Percentiles rank a stretch among this genome's conserved stretches.
Conservation (phyloP, 2,329 filamentous ascomycete genomes). For the Erysiphe pisi region DNA sequence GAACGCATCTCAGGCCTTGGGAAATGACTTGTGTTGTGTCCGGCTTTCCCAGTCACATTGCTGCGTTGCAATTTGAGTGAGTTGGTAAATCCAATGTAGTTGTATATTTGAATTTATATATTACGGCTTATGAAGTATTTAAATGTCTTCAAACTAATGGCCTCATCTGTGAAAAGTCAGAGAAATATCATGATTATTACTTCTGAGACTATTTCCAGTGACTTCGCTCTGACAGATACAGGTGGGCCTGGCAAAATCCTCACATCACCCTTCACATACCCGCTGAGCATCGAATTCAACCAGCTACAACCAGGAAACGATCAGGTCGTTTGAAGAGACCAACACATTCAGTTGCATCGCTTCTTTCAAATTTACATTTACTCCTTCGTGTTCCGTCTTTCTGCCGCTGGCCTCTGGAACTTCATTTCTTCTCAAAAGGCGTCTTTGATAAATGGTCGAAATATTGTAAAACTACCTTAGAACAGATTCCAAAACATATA, state of each 20-base stretch:
- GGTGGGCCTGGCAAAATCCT: constrained; percentile 87
- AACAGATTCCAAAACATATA: constrained; percentile 33
- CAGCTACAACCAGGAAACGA: constrained; percentile 44
- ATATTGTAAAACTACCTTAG: constrained; percentile 42
- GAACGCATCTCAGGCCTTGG: constrained; percentile 64
- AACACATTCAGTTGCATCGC: constrained; percentile 50
- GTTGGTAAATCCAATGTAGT: constrained; percentile 33
- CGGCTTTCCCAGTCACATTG: constrained; percentile 77
- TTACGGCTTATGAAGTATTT: too few relatives aligned
- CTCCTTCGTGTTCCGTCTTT: constrained; percentile 73
- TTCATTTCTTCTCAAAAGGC: constrained; percentile 67
- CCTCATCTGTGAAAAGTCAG: too few relatives aligned
- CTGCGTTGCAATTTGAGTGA: constrained; percentile 88
- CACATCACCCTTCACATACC: constrained; percentile 71
- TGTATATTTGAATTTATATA: neutral
- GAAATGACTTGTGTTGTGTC: constrained; percentile 79
- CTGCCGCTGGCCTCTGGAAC: constrained; percentile 64
- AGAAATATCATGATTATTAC: neutral
- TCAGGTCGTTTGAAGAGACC: constrained; percentile 49
- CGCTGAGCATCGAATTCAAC: constrained; percentile 48
- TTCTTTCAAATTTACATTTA: constrained; percentile 70
- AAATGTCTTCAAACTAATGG: too few relatives aligned
- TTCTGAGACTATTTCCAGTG: neutral
- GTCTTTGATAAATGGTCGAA: constrained; percentile 58
- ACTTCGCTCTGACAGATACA: constrained; percentile 36